Conservation (phyloP, 2,329 filamentous ascomycete species). For the Metarhizium album region DNA sequence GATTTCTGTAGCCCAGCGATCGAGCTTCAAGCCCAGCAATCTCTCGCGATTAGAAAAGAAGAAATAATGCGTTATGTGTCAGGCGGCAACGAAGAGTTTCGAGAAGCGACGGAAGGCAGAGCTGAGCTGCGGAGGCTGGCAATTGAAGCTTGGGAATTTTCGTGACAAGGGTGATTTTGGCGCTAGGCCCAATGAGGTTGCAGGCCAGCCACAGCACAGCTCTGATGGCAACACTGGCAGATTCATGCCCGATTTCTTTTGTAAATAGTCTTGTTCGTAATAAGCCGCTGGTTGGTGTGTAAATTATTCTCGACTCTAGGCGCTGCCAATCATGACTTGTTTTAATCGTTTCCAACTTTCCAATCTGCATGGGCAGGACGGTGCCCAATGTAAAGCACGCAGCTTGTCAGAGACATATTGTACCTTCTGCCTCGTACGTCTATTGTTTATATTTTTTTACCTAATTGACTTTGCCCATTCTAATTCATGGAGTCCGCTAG, state of each 20-base stretch:
- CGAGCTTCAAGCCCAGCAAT: not conserved
- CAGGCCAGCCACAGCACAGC: conserved; percentile 16
- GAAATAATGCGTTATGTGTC: not conserved
- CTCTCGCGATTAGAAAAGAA: not conserved
- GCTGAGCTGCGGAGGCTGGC: conserved; percentile 4
- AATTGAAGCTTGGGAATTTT: conserved; percentile 8
- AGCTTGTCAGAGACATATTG: not conserved
- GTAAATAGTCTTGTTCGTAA: no score
- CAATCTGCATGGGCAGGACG: no score
- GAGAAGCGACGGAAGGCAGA: not conserved
- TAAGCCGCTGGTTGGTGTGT: no score
- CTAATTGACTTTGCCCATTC: not conserved
- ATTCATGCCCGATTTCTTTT: not conserved
- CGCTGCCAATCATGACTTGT: no score
- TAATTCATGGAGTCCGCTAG: not conserved
- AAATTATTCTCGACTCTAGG: no score
- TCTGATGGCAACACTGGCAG: not conserved
- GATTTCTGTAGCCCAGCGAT: not conserved
- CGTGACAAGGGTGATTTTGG: conserved; percentile 7
- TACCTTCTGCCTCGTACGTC: not conserved
- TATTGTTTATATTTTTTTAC: not conserved
- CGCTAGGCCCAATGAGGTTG: conserved; percentile 24
- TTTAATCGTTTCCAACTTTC: no score
- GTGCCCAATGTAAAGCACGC: not conserved
- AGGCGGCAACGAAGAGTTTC: not conserved